Evolutionary conservation across 2,329 filamentous ascomycete species (phyloP).

Genomic region (Thielaviopsis musarum): DNA sequence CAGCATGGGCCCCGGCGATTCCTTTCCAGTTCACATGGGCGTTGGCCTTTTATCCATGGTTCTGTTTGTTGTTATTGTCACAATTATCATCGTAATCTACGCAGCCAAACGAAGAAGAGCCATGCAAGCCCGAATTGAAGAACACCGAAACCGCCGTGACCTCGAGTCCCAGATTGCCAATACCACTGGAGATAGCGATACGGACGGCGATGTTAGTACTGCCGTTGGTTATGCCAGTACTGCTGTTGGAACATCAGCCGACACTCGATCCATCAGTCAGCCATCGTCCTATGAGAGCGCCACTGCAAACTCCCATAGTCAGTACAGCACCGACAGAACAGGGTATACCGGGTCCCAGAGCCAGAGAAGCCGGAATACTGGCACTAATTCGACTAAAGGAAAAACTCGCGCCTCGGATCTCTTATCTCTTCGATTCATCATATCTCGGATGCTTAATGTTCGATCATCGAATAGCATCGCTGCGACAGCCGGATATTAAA

Average conservation of each 20-base stretch:
- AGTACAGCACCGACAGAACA: background rate
- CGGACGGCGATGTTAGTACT: background rate
- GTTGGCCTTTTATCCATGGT: background rate
- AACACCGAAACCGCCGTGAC: background rate
- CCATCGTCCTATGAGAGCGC: background rate
- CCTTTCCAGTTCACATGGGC: background rate
- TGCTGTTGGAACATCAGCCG: background rate
- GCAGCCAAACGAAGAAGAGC: background rate
- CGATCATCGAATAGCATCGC: background rate
- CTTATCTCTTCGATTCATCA: background rate
- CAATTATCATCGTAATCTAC: background rate
- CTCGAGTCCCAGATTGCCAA: background rate
- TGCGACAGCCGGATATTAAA: background rate
- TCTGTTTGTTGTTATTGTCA: background rate
- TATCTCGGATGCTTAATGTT: background rate
- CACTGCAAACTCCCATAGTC: background rate
- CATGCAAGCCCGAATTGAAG: background rate
- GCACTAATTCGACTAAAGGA: background rate
- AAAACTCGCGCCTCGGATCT: background rate
- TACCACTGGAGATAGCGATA: background rate
- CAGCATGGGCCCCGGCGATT: background rate
- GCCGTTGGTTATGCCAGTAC: background rate
- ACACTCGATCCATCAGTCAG: background rate
- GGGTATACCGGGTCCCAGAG: background rate
- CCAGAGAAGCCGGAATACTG: background rate